These are phyloP conservation scores for Casuarina glauca DNA, from an alignment of 306 rosid genomes.

Conservation along the genomic window DNA sequence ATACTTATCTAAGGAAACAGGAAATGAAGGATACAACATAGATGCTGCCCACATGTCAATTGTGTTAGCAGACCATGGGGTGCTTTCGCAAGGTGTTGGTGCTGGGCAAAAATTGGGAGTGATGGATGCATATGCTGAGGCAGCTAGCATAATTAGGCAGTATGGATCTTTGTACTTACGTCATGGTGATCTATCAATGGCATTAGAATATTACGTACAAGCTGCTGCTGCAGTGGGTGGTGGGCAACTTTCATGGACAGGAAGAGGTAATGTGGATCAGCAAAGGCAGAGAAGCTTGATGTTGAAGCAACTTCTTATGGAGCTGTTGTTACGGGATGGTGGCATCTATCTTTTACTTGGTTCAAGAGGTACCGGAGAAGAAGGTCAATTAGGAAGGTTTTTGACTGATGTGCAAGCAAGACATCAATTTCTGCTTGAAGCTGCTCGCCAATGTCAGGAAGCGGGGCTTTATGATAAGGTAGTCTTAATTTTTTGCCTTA, in stretches of 20 bases:
- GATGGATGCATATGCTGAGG: conserved; percentile 97
- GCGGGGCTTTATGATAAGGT: conserved; percentile 92
- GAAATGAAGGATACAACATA: conserved; percentile 85
- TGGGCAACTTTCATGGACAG: conserved; percentile 86
- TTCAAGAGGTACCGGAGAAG: conserved; percentile 91
- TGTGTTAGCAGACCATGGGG: conserved; percentile 90
- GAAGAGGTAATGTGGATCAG: conserved; percentile 80
- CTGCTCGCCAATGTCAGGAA: conserved; percentile 89
- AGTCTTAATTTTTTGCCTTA: conserved; percentile 20
- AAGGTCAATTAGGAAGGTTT: conserved; percentile 87
- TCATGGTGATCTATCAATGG: conserved; percentile 65
- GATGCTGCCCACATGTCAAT: conserved; percentile 92
- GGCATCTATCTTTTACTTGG: conserved; percentile 92
- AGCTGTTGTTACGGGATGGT: conserved; percentile 77
- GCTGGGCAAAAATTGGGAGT: conserved; percentile 76
- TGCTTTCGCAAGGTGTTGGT: conserved; percentile 73
- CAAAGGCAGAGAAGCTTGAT: conserved; percentile 92
- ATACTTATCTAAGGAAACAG: conserved; percentile 81
- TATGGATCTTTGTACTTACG: conserved; percentile 81
- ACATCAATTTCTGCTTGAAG: conserved; percentile 86
- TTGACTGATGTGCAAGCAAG: conserved; percentile 70
- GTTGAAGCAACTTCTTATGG: conserved; percentile 95
- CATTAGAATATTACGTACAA: conserved; percentile 91
- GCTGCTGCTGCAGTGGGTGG: conserved; percentile 99
- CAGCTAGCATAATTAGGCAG: conserved; percentile 78